Base-by-base conservation (phyloP, 2,329 filamentous ascomycete species). In the Stemphylium beticola region DNA sequence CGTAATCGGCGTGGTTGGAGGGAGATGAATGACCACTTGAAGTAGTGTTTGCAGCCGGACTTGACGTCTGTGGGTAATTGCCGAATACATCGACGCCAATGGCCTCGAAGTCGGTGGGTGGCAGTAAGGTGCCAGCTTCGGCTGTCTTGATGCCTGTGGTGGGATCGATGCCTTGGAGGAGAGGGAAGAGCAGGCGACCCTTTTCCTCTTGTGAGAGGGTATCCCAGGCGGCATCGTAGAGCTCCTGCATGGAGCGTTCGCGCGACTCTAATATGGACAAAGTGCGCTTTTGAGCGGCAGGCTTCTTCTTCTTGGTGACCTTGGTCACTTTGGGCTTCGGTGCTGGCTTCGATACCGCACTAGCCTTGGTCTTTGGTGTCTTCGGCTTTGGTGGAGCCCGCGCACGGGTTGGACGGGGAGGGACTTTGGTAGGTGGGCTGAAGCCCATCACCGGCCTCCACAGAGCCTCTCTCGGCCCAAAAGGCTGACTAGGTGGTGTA, bases 151-250 rank as follows among this genome's bases (percentile, higher is more conserved):
- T 8, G 10, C 58, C 58, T 4, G 55, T 61, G 12, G n/a, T 24
- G 2, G 66, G 67, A 14, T 69, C 53, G 7, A 61, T 42, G 10
- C 61, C 61, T 5, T 61, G 52, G 7, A 68, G 50, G 5, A 69
- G 44, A 4, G 61, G 65, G 0, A 65, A 49, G 3, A 69, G 42
- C 6, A 71, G 18, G 3, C 59, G 56, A 1, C 45, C 38, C 43
- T 66, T 65, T 43, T 69, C 68, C 8, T 57, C 41, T 2, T 46
- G 18, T 1, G 45, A 39, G 4, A 69, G 53, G 1, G 34, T 45
- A 7, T 18, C 24, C 55, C 63, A 71, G 2, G 46, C 37, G 1
- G 38, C 44, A 11, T 31, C 17, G 42, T 61, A 53, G 1, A 68
- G 49, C 17, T 62, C 57, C 12, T 50, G 26, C 10, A 47, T 18